phyloP scores from a whole-genome alignment of 208 protist species.

The Spongospora subterranea region DNA sequence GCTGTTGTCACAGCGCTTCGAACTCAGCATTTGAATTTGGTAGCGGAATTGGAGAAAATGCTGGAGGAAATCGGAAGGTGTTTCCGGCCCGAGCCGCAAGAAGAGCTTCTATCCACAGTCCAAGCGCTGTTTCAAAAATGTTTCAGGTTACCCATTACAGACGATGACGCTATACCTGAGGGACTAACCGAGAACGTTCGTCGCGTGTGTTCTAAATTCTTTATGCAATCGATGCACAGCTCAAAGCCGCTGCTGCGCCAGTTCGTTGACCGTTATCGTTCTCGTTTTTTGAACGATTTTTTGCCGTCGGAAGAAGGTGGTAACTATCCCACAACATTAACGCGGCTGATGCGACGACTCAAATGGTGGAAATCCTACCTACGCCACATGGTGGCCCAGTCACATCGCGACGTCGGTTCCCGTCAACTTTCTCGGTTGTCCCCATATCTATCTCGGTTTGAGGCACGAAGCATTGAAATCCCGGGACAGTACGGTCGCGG shows the following conservation, averaged over 20 bases:
- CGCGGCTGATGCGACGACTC: constrained; percentile 15
- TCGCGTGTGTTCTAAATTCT: constrained; percentile 50
- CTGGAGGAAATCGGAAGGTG: constrained; percentile 61
- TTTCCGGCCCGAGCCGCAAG: constrained; percentile 63
- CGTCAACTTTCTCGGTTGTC: constrained; percentile 51
- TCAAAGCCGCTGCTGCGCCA: not conserved
- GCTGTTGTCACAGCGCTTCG: constrained; percentile 62
- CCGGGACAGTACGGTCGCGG: constrained; percentile 61
- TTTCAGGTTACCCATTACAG: constrained; percentile 56
- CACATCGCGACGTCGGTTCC: constrained; percentile 8
- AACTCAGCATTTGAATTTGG: constrained; percentile 54
- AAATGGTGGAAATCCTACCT: constrained; percentile 64
- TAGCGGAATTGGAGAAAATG: constrained; percentile 62
- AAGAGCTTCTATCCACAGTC: constrained; percentile 62
- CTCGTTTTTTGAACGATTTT: constrained; percentile 54
- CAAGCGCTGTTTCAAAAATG: constrained; percentile 64
- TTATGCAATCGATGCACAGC: not conserved
- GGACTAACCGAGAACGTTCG: constrained; percentile 16
- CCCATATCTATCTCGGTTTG: constrained; percentile 58
- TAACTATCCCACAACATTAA: constrained; percentile 44
- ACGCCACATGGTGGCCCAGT: constrained; percentile 51
- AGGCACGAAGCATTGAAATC: constrained; percentile 60
- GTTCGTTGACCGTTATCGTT: constrained; percentile 19
- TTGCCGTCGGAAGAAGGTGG: constrained; percentile 42
- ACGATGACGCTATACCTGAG: not conserved